Percentiles rank a stretch among this genome's conserved stretches.
Conservation (phyloP, 208 protist genomes). For the Crithidia expoeki region DNA sequence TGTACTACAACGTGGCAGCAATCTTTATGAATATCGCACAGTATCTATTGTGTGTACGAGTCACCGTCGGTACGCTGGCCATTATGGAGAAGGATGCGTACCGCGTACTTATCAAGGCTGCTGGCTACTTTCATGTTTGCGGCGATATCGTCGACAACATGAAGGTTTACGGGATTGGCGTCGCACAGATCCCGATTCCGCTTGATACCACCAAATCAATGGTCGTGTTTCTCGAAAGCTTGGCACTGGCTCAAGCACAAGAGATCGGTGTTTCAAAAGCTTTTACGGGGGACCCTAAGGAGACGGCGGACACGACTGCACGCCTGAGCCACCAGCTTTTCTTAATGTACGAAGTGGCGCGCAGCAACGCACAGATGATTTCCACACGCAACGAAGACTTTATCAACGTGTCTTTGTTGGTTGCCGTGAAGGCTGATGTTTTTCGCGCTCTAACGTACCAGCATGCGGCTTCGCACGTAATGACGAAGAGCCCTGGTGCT, state of each 20-base stretch:
- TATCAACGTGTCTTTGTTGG: constrained; percentile 34
- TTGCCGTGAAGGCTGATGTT: constrained; percentile 52
- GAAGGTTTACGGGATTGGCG: constrained; percentile 41
- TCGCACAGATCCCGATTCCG: constrained; percentile 37
- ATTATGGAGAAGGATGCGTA: constrained; percentile 73
- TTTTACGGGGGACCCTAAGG: constrained; percentile 46
- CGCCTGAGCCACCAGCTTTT: constrained; percentile 61
- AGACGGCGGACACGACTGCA: constrained; percentile 27
- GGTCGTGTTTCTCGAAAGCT: constrained; percentile 38
- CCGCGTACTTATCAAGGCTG: constrained; percentile 54
- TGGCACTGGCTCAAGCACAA: constrained; percentile 68
- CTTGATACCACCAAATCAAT: constrained; percentile 39
- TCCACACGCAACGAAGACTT: constrained; percentile 38
- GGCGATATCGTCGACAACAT: constrained; percentile 42
- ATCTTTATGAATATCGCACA: constrained; percentile 61
- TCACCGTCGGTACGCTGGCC: constrained; percentile 33
- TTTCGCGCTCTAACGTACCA: constrained; percentile 52
- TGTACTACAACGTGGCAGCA: constrained; percentile 73
- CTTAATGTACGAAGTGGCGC: constrained; percentile 51
- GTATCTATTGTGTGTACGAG: constrained; percentile 44
- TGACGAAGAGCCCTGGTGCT: constrained; percentile 46
- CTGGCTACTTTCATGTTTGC: constrained; percentile 63
- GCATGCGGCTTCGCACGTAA: constrained; percentile 45
- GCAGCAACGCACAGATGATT: constrained; percentile 22
- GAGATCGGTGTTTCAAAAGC: constrained; percentile 62